These are phyloP conservation scores for Acorus gramineus DNA, from an alignment of 106 monocot species.

Conservation along the genomic window DNA sequence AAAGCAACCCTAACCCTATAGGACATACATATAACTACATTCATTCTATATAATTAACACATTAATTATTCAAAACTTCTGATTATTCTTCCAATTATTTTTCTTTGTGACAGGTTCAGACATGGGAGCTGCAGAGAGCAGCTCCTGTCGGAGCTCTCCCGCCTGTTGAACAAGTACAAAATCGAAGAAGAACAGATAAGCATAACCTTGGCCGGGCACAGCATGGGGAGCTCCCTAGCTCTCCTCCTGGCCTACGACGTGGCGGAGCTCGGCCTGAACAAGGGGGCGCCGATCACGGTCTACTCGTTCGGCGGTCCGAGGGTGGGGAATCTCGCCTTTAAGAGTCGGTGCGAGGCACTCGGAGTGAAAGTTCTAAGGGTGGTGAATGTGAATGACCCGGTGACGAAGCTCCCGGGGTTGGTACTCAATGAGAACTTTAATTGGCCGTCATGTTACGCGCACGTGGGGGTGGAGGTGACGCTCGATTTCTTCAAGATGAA, in stretches of 20 bases:
- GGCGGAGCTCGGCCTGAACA: slow-evolving; percentile 15
- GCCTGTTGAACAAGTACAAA: slow-evolving; percentile 6
- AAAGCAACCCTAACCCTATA: no score
- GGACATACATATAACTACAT: no score
- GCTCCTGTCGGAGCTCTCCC: slow-evolving; percentile 11
- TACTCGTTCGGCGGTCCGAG: no score
- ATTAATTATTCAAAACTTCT: no score
- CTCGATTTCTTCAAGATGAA: slow-evolving; percentile 30
- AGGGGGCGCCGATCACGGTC: no score
- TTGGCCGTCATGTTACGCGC: slow-evolving; percentile 14
- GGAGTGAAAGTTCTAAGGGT: no score
- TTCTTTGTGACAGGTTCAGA: slow-evolving; percentile 1
- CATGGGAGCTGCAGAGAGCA: slow-evolving; percentile 25
- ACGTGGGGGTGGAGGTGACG: slow-evolving; percentile 23
- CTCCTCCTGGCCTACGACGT: slow-evolving; percentile 21
- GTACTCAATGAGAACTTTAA: not conserved
- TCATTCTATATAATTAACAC: no score
- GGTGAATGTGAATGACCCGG: no score
- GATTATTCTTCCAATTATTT: no score
- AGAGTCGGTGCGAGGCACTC: no score
- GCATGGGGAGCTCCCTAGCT: slow-evolving; percentile 28
- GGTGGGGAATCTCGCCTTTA: no score
- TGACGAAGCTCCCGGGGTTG: no score
- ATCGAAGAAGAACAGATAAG: slow-evolving; percentile 15
- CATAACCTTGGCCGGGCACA: slow-evolving; percentile 18